Evolutionary conservation across 1,284 basidiomycete species (phyloP), one percentile per base, ranked within the genome.

Genomic region (Volvariella volvacea): DNA sequence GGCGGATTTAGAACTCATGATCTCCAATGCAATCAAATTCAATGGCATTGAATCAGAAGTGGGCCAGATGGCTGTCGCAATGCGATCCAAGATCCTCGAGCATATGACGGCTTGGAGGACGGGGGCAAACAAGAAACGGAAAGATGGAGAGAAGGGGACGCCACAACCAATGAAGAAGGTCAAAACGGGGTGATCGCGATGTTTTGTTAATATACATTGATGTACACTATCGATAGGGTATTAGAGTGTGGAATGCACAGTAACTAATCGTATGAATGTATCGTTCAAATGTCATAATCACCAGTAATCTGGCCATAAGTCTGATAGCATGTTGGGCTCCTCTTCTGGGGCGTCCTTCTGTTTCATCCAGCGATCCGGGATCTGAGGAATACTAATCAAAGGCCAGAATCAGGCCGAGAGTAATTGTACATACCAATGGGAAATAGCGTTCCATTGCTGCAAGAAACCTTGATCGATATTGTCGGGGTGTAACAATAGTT

Each of bases 401-500:
- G 43, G 40, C 15, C 25, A 20, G 8, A 21, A 22, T 43, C 22
- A 19, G 33, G 15, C 9, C 15, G 22, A 16, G 42, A 28, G 37
- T 2, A 40, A 6, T n/a, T 14, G 9, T 10, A 57, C 78, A 57
- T 52, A 89, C 88, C 63, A 91, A 54, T 40, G 87, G 84, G 63
- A 95, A 92, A 62, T 95, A 95, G 32, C 87, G 75, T 55, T 95
- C 91, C 90, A 95, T 96, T 0, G 92, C 91, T 42, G 81, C 83
- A 37, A 92, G 71, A 67, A 96, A 96, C 20, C 93, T 79, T 44
- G 88, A 83, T 46, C 90, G 79, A 64, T 95, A 92, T 62, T 90
- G 80, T 54, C 76, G 82, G 4, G 84, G 85, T 2, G 91, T 92
- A 20, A 97, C 87, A 55, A 96, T 93, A 0, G 93, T 96, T 0